phyloP scores from a whole-genome alignment of 805 yeast species.

The Myxozyma geophila region DNA sequence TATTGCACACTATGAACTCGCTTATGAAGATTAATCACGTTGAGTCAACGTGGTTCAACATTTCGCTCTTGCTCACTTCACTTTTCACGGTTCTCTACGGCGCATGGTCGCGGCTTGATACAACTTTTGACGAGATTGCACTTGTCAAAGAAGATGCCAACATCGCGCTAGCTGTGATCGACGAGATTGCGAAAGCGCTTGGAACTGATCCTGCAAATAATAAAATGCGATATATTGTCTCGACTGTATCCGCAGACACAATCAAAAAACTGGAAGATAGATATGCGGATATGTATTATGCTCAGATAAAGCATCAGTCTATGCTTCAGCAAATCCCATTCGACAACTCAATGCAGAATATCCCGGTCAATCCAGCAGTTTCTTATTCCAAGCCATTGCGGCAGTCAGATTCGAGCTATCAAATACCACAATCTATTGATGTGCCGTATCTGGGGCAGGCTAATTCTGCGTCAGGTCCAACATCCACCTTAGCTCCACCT shows the following conservation, averaged over 20 bases:
- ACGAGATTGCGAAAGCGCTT: conserved; percentile 20
- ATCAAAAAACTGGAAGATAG: conserved; percentile 26
- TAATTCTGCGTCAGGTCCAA: neutral
- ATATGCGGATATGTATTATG: conserved; percentile 1
- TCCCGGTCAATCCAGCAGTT: no score
- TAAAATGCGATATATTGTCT: conserved; percentile 21
- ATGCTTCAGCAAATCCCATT: neutral
- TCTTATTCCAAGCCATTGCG: neutral
- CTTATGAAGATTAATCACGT: conserved; percentile 31
- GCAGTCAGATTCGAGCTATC: conserved; percentile 3
- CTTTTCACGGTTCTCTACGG: conserved; percentile 31
- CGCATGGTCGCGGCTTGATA: conserved; percentile 25
- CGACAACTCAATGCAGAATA: neutral
- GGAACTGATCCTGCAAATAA: conserved; percentile 22
- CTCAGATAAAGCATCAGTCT: conserved; percentile 16
- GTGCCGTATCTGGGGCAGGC: conserved; percentile 11
- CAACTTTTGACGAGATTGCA: conserved; percentile 23
- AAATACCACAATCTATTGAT: neutral
- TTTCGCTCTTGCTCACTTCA: conserved; percentile 21
- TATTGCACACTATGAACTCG: conserved; percentile 23
- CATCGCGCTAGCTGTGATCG: conserved; percentile 22
- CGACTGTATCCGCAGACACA: conserved; percentile 22
- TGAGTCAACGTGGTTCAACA: conserved; percentile 32
- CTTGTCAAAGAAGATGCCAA: conserved; percentile 25
- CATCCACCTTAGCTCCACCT: conserved; percentile 7